phyloP scores from a whole-genome alignment of 306 rosid species.

The Cicer pinnatifidum region DNA sequence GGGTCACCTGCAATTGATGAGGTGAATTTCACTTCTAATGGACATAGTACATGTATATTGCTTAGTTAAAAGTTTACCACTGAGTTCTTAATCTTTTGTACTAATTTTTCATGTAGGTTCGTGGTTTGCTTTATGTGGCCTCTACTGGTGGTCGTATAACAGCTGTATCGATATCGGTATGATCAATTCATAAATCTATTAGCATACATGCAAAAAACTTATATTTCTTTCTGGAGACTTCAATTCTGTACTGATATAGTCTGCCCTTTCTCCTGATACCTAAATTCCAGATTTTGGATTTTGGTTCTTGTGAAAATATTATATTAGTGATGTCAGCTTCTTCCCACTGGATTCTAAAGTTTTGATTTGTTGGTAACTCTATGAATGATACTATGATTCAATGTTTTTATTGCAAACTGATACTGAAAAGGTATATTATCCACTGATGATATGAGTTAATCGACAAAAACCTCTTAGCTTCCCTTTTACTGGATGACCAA shows the following conservation, averaged over 20 bases:
- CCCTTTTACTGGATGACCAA: slow-evolving; percentile 23
- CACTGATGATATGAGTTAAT: not conserved
- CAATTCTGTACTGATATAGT: slow-evolving; percentile 25
- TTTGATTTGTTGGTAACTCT: slow-evolving; percentile 11
- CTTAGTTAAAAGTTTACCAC: slow-evolving; percentile 30
- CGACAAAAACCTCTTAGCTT: slow-evolving; percentile 6
- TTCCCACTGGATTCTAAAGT: slow-evolving; percentile 5
- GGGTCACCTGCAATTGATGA: slow-evolving; percentile 91
- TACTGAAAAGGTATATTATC: not conserved
- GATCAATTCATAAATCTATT: slow-evolving; percentile 36
- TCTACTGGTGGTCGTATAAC: slow-evolving; percentile 81
- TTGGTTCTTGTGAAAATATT: slow-evolving; percentile 25
- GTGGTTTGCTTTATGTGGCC: slow-evolving; percentile 73
- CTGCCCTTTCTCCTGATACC: slow-evolving; percentile 7
- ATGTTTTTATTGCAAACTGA: slow-evolving; percentile 36
- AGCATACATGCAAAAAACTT: not conserved
- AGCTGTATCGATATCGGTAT: slow-evolving; percentile 65
- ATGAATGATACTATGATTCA: not conserved
- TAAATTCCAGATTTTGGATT: slow-evolving; percentile 35
- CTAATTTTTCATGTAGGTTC: slow-evolving; percentile 56
- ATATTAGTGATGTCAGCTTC: slow-evolving; percentile 4
- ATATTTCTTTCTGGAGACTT: slow-evolving; percentile 2
- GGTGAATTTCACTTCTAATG: slow-evolving; percentile 53
- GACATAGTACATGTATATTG: not conserved
- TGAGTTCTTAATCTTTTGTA: slow-evolving; percentile 13